phyloP scores from a whole-genome alignment of 495 filamentous ascomycete species.

The Annulohypoxylon maeteangense region DNA sequence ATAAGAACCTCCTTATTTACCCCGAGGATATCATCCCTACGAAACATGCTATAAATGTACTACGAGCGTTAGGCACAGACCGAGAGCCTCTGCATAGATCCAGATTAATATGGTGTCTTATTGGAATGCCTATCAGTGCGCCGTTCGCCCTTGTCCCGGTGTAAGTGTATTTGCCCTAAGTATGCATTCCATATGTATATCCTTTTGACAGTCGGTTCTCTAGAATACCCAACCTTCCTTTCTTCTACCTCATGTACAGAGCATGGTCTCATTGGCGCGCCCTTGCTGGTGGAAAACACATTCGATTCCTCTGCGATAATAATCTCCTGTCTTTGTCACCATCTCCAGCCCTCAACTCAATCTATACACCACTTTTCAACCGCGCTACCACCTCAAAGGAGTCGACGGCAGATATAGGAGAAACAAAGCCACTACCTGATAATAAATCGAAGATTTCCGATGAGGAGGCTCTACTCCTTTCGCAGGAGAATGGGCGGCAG shows the following conservation, averaged over 20 bases:
- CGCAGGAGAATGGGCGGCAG: constrained; percentile 67
- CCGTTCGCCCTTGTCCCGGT: constrained; percentile 86
- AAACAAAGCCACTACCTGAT: constrained; percentile 27
- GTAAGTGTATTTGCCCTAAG: constrained; percentile 63
- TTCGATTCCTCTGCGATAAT: constrained; percentile 81
- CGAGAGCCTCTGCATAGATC: constrained; percentile 78
- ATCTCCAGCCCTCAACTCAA: constrained; percentile 71
- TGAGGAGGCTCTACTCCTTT: constrained; percentile 68
- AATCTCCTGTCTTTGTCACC: constrained; percentile 72
- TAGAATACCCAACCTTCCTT: constrained; percentile 94
- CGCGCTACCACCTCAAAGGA: constrained; percentile 8
- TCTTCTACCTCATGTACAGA: constrained; percentile 93
- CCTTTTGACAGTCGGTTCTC: constrained; percentile 12
- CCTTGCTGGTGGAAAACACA: constrained; percentile 82
- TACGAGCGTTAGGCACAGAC: constrained; percentile 78
- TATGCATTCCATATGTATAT: not conserved
- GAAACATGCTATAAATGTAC: constrained; percentile 66
- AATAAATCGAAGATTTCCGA: constrained; percentile 5
- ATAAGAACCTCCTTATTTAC: constrained; percentile 80
- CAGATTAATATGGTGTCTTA: constrained; percentile 80
- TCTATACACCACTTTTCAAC: constrained; percentile 65
- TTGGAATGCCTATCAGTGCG: constrained; percentile 83
- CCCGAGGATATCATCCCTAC: constrained; percentile 74
- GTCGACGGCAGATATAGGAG: constrained; percentile 34
- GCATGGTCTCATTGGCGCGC: constrained; percentile 77